Percentiles rank a stretch among this genome's conserved stretches.
Evolutionary conservation across 768 basidiomycete species (phyloP).

Genomic region (Tricholoma furcatifolium): DNA sequence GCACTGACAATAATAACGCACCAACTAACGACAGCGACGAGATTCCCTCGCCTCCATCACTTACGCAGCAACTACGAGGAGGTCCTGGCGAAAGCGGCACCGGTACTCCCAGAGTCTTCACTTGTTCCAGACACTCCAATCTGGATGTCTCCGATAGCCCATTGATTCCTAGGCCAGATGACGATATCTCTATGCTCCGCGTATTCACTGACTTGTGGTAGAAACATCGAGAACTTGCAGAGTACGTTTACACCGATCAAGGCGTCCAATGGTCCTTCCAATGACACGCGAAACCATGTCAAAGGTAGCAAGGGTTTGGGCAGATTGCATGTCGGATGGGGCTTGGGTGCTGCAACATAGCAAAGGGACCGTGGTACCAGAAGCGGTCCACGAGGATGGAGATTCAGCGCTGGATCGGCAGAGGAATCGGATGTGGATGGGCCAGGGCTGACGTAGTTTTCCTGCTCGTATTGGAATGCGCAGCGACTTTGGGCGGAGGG

Average conservation of each 20-base stretch:
- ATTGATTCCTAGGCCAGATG: constrained; percentile 65
- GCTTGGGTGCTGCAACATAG: constrained; percentile 64
- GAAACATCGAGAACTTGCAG: constrained; percentile 49
- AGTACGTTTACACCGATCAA: constrained; percentile 82
- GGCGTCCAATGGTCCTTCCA: constrained; percentile 77
- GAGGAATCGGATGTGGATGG: too few species aligned
- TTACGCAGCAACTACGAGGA: too few species aligned
- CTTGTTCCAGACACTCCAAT: constrained; percentile 8
- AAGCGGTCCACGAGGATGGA: too few species aligned
- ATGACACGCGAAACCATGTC: constrained; percentile 70
- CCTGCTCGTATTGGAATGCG: too few species aligned
- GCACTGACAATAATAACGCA: too few species aligned
- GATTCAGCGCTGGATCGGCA: too few species aligned
- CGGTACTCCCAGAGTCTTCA: constrained; percentile 2
- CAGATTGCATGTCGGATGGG: constrained; percentile 30
- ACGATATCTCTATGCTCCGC: constrained; percentile 51
- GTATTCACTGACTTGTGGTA: constrained; percentile 18
- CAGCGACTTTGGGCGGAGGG: too few species aligned
- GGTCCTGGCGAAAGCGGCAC: constrained; percentile 11
- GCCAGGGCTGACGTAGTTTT: too few species aligned
- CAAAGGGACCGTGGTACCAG: too few species aligned
- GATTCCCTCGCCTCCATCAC: too few species aligned
- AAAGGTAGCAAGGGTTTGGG: constrained; percentile 40
- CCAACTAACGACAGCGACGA: too few species aligned
- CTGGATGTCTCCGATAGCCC: constrained; percentile 64